Evolutionary conservation across 2,329 filamentous ascomycete species (phyloP).

Genomic region (Ophiostoma himal-ulmi): DNA sequence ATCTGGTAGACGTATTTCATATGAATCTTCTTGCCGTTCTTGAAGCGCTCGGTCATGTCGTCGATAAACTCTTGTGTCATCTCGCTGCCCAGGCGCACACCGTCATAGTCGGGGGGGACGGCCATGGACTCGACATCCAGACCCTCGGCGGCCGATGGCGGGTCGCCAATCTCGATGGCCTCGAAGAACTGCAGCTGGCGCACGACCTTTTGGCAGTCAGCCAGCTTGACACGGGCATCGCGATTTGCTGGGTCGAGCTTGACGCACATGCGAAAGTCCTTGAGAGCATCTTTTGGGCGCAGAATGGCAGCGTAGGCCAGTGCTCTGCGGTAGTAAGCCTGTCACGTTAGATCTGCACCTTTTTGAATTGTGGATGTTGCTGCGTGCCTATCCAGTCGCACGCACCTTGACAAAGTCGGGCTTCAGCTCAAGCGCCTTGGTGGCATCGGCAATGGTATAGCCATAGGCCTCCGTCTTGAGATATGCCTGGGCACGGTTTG

Average conservation of each 20-base stretch:
- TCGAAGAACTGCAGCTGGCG: slow-evolving; percentile 88
- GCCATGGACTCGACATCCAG: slow-evolving; percentile 80
- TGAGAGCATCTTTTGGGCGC: slow-evolving; percentile 77
- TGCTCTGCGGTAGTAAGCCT: slow-evolving; percentile 93
- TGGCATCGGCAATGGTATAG: slow-evolving; percentile 84
- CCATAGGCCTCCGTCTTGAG: slow-evolving; percentile 95
- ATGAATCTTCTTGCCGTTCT: slow-evolving; percentile 89
- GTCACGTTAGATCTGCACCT: slow-evolving; percentile 13
- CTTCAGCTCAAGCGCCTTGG: slow-evolving; percentile 85
- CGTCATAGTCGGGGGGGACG: slow-evolving; percentile 81
- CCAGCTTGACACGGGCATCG: slow-evolving; percentile 82
- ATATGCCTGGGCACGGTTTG: slow-evolving; percentile 91
- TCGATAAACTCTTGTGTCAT: slow-evolving; percentile 98
- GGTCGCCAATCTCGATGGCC: slow-evolving; percentile 88
- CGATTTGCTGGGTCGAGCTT: slow-evolving; percentile 82
- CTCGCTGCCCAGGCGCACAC: slow-evolving; percentile 65
- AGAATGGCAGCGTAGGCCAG: slow-evolving; percentile 88
- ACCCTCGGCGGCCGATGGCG: slow-evolving; percentile 85
- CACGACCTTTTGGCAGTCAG: slow-evolving; percentile 92
- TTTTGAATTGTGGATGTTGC: too few relatives aligned
- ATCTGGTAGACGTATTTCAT: slow-evolving; percentile 98
- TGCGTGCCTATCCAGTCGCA: not conserved
- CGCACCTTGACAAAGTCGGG: slow-evolving; percentile 79
- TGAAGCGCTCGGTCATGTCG: slow-evolving; percentile 95
- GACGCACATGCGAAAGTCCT: slow-evolving; percentile 87